Conservation (phyloP, 805 yeast genomes). For the Maudiozyma saulgeensis region DNA sequence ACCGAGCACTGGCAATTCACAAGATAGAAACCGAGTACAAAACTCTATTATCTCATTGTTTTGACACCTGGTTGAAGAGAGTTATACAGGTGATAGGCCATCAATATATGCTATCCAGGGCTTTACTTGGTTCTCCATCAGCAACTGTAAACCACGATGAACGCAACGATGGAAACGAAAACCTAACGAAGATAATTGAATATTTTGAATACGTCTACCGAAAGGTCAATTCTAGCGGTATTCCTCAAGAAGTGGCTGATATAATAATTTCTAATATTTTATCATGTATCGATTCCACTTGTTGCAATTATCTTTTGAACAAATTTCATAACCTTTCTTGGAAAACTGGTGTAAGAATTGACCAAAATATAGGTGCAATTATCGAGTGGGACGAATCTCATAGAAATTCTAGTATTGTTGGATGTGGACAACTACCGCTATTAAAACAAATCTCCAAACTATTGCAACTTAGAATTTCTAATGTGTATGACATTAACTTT, state of each 20-base stretch:
- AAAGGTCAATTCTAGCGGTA: constrained; percentile 56
- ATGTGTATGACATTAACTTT: constrained; percentile 6
- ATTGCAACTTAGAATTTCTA: constrained; percentile 10
- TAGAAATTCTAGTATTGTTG: too few species aligned
- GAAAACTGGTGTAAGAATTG: constrained; percentile 7
- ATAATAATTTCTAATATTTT: constrained; percentile 2
- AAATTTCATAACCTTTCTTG: constrained; percentile 8
- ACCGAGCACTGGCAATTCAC: neutral
- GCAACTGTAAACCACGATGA: neutral
- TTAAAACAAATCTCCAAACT: constrained; percentile 8
- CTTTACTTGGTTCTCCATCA: constrained; percentile 6
- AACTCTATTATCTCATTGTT: neutral
- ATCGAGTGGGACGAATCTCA: constrained; percentile 5
- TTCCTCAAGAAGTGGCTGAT: constrained; percentile 48
- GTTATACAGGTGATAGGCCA: constrained; percentile 2
- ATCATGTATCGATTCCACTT: constrained; percentile 3
- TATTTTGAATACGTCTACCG: constrained; percentile 81
- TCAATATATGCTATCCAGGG: constrained; percentile 5
- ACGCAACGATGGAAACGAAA: neutral
- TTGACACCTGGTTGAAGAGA: constrained; percentile 7
- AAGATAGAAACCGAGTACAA: neutral
- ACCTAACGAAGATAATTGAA: constrained; percentile 38
- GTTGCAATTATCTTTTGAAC: constrained; percentile 9
- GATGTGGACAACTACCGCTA: neutral
- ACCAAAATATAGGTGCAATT: constrained; percentile 2